Conservation (phyloP, 306 rosid genomes). For the Oxytropis ochrocephala region DNA sequence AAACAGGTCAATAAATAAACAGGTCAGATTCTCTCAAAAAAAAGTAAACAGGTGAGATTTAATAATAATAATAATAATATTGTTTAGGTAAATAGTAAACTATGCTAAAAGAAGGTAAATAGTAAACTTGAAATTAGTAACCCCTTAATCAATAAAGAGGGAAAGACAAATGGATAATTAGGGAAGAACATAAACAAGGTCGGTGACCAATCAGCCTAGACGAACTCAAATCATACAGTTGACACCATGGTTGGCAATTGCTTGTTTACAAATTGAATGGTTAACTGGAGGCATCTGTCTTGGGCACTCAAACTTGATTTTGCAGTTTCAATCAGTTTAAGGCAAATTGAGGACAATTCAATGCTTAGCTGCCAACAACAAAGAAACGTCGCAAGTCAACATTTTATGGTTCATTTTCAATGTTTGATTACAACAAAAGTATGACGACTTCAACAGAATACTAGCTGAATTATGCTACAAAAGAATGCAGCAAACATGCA, state of each 20-base stretch:
- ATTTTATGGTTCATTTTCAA: not conserved
- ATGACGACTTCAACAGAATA: not conserved
- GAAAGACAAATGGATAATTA: too few species aligned
- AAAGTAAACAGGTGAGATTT: too few species aligned
- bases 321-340: constrained; percentile 59
- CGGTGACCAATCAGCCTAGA: constrained; percentile 1
- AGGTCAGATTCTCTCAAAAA: too few species aligned
- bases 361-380: constrained; percentile 40
- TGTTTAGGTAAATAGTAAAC: too few species aligned
- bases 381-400: not conserved
- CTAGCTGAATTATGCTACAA: not conserved
- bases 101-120: too few species aligned
- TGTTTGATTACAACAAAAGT: not conserved
- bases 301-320: constrained; percentile 51
- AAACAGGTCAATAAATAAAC: too few species aligned
- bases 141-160: too few species aligned
- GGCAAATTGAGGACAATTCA: constrained; percentile 51
- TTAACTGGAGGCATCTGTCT: constrained; percentile 53
- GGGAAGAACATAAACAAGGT: not conserved
- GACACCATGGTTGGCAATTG: constrained; percentile 11
- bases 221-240: constrained; percentile 14
- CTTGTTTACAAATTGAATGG: constrained; percentile 44
- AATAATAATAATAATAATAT: too few species aligned
- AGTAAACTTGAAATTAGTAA: too few species aligned
- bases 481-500: not conserved